A percentile compares a stretch with the other conserved stretches of the same genome.
Conservation (phyloP, 305 asterid species). For the Rubia tinctorum region DNA sequence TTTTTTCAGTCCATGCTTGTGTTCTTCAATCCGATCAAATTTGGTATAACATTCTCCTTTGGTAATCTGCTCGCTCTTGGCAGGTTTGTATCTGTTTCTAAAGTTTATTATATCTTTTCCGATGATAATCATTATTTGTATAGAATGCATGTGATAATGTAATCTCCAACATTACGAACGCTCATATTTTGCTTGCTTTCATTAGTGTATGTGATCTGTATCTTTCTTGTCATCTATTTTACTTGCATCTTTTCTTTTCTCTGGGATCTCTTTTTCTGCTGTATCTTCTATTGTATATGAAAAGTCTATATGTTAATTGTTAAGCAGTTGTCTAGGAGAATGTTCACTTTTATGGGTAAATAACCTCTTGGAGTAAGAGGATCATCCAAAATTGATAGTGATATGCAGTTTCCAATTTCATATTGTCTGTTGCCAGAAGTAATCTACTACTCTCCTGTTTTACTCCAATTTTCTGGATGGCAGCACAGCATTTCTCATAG, state of each 20-base stretch:
- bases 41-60: constrained; percentile 90
- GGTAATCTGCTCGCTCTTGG: constrained; percentile 99
- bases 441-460: background rate
- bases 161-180: background rate
- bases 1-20: constrained; percentile 84
- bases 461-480: constrained; percentile 36
- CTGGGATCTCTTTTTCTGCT: background rate
- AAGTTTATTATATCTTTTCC: background rate
- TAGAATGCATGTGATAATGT: background rate
- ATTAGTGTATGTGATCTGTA: background rate
- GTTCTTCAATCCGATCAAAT: constrained; percentile 94
- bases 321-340: background rate
- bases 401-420: background rate
- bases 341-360: background rate
- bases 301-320: background rate
- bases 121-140: background rate
- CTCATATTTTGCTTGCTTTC: background rate
- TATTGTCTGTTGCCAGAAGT: background rate
- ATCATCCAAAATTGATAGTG: background rate
- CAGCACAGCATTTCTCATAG: constrained; percentile 99
- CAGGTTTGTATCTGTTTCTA: constrained; percentile 54
- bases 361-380: background rate
- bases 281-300: background rate
- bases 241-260: background rate
- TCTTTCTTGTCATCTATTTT: background rate